These are phyloP conservation scores for Erythrophleum ivorense DNA, from an alignment of 331 rosid genomes.

Conservation along the genomic window DNA sequence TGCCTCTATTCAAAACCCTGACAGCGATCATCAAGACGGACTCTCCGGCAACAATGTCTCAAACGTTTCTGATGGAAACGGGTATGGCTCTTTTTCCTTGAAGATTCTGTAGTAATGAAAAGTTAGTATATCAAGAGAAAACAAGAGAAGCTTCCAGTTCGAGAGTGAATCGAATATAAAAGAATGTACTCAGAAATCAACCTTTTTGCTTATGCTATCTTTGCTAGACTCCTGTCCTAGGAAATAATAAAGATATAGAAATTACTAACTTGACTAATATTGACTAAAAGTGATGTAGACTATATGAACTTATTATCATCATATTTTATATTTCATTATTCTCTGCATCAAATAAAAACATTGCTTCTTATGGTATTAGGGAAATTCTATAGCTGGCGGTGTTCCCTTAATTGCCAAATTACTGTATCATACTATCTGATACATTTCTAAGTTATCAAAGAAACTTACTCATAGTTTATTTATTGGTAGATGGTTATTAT, in stretches of 20 bases:
- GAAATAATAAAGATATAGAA: slow-evolving; percentile 21
- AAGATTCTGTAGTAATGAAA: background rate
- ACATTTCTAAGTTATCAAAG: slow-evolving; percentile 21
- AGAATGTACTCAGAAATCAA: slow-evolving; percentile 16
- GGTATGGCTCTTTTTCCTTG: slow-evolving; percentile 51
- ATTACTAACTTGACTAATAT: slow-evolving; percentile 23
- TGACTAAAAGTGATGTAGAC: background rate
- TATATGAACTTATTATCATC: slow-evolving; percentile 12
- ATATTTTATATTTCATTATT: slow-evolving; percentile 22
- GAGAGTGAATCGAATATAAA: slow-evolving; percentile 8
- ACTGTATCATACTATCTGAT: slow-evolving; percentile 3
- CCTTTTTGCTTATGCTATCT: slow-evolving; percentile 7
- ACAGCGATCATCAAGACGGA: slow-evolving; percentile 37
- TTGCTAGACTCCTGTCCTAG: slow-evolving; percentile 20
- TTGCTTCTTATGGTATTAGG: slow-evolving; percentile 20
- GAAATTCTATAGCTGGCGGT: slow-evolving; percentile 9
- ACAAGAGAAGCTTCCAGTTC: slow-evolving; percentile 8
- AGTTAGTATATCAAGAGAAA: slow-evolving; percentile 13
- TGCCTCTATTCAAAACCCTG: slow-evolving; percentile 40
- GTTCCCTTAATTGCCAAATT: slow-evolving; percentile 17
- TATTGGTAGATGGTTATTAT: slow-evolving; percentile 12
- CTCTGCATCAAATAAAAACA: slow-evolving; percentile 11
- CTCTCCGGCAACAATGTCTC: slow-evolving; percentile 41
- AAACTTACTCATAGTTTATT: slow-evolving; percentile 18
- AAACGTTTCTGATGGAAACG: slow-evolving; percentile 36